These are phyloP conservation scores for Populus hybrid DNA, from an alignment of 441 rosid species.

Conservation along the genomic window DNA sequence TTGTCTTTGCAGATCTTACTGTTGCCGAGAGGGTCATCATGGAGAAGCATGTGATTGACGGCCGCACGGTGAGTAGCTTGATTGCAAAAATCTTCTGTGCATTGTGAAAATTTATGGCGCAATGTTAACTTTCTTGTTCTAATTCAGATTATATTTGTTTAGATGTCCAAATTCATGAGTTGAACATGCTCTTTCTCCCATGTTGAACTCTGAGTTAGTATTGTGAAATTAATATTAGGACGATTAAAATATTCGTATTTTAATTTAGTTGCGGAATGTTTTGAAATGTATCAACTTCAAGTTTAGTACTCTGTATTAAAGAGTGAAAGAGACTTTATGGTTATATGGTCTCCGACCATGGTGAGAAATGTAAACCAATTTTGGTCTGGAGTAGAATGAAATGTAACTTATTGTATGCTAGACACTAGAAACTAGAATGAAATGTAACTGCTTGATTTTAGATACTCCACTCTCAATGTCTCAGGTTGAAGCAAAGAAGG, in stretches of 20 bases:
- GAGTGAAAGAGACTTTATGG: background rate
- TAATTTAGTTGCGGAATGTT: background rate
- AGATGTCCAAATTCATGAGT: background rate
- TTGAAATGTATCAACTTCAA: slow-evolving; percentile 7
- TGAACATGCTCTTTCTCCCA: background rate
- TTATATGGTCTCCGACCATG: too few species aligned
- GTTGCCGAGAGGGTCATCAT: slow-evolving; percentile 80
- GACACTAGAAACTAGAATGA: background rate
- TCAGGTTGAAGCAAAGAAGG: slow-evolving; percentile 96
- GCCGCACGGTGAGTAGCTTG: slow-evolving; percentile 62
- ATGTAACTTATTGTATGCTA: too few species aligned
- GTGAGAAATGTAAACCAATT: too few species aligned
- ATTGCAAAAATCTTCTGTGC: slow-evolving; percentile 14
- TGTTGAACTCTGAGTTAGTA: slow-evolving; percentile 2
- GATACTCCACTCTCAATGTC: background rate
- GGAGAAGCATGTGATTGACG: slow-evolving; percentile 81
- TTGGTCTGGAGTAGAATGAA: too few species aligned
- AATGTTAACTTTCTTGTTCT: slow-evolving; percentile 10
- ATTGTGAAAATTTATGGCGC: slow-evolving; percentile 4
- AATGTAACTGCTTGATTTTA: background rate
- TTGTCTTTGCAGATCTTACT: slow-evolving; percentile 74
- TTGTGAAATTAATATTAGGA: background rate
- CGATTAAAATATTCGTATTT: background rate
- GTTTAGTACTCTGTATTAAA: slow-evolving; percentile 5
- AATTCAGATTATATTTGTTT: slow-evolving; percentile 1